These are phyloP conservation scores for Spathaspora sp. DNA, from an alignment of 1,139 yeast species.

Conservation along the genomic window DNA sequence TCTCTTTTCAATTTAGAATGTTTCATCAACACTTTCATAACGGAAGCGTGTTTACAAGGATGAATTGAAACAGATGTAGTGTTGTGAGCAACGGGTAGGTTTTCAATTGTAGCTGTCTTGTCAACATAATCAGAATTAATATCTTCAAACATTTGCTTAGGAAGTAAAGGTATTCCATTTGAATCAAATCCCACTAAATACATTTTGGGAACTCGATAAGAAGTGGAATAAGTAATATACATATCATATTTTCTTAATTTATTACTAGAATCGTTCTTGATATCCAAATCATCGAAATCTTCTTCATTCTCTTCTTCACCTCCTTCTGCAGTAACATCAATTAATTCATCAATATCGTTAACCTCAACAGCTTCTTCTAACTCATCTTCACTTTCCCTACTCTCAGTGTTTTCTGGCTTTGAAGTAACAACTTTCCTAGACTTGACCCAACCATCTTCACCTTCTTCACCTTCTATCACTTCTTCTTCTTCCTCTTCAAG, in stretches of 20 bases:
- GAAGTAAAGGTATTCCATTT: slow-evolving; percentile 82
- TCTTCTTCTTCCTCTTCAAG: slow-evolving; percentile 34
- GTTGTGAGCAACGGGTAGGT: slow-evolving; percentile 77
- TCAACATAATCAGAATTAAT: slow-evolving; percentile 88
- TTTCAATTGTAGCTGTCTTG: slow-evolving; percentile 95
- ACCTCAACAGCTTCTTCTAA: slow-evolving; percentile 12
- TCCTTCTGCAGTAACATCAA: slow-evolving; percentile 38
- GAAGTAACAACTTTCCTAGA: slow-evolving; percentile 15
- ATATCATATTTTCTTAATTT: slow-evolving; percentile 74
- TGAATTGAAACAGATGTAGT: slow-evolving; percentile 89
- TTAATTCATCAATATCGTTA: slow-evolving; percentile 40
- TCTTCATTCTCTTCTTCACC: slow-evolving; percentile 29
- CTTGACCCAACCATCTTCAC: slow-evolving; percentile 62
- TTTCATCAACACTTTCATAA: slow-evolving; percentile 85
- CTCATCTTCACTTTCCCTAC: slow-evolving; percentile 5
- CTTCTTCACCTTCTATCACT: slow-evolving; percentile 37
- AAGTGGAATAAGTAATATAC: slow-evolving; percentile 88
- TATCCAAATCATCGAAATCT: slow-evolving; percentile 35
- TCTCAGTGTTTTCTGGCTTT: slow-evolving; percentile 10
- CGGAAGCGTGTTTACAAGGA: slow-evolving; percentile 94
- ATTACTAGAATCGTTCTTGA: slow-evolving; percentile 24
- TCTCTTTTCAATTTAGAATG: slow-evolving; percentile 30
- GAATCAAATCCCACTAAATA: slow-evolving; percentile 85
- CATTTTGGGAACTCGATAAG: slow-evolving; percentile 94
- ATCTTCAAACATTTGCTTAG: slow-evolving; percentile 92